Base-by-base conservation (phyloP, 805 yeast species). In the Candida taoyuanica region DNA sequence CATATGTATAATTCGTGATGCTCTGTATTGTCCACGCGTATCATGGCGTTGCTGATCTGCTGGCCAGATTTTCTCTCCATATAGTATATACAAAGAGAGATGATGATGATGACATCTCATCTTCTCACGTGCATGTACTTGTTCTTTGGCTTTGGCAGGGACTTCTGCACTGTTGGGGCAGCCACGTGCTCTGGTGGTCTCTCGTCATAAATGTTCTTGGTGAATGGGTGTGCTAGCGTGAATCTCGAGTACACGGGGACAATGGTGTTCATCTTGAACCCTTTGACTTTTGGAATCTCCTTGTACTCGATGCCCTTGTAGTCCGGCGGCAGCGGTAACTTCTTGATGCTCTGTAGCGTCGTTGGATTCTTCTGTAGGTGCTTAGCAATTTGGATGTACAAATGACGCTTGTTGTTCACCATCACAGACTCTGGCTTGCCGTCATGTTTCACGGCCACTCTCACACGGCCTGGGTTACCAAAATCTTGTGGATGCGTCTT, bases 381-480 rank as follows among this genome's bases (percentile, higher is more conserved):
- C 42, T 71, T 69, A 5, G 83, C 76, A 32, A 91, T 68, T 26
- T 69, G 68, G 21, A 68, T 67, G 59, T 84, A 65, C 33, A 91
- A 61, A 33, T 76, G 78, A 50, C 94, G 76, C 58, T 89, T 88
- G 45, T 73, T 75, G 37, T 60, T 61, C 27, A 66, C 59, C 32
- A 52, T 36, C 19, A 55, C 50, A 14, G 58, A 56, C 12, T 63
- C 66, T 9, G 70, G 57, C 19, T 60, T 50, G 2, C 76, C 78
- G 9, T 70, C 62, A 33, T 73, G 71, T 52, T 78, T 81, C 29
- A 86, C 48, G 31, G 78, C 66, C 17, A 88, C 82, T 49, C 95
- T 76, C 25, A 93, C 89, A 53, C 98, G 73, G n/a, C 98, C 98
- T 5, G 97, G 94, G 56, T 91, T 91, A 48, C 98, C 95, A 73